Base-by-base conservation (phyloP, 306 rosid species). In the Lathyrus tuberosus region DNA sequence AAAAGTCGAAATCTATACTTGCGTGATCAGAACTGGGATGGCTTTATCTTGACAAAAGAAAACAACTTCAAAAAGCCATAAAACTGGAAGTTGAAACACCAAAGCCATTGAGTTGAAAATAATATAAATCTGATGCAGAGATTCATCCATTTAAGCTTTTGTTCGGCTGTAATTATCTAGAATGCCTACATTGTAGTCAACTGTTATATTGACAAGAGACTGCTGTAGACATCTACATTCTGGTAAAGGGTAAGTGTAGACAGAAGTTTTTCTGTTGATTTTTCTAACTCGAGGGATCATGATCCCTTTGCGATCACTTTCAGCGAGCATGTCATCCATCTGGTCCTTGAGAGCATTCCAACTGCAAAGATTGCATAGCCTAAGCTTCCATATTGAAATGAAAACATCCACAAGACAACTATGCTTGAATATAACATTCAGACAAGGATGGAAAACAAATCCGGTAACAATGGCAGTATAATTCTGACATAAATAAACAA, bases 301-400 rank as follows among this genome's bases (percentile, higher is more conserved):
- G 81, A 87, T 75, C 59, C 97, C 99, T 79, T 95, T 95, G 58
- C 95, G 91, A 65, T 91, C 97, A 73, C 95, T 95, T 74, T 95
- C 99, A 3, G 57, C 71, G 67, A 91, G 88, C 97, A 95, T 87
- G 60, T 75, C 81, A 74, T 88, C 90, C 99, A 95, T 95, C 69
- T 83, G 82, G 46, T 84, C 81, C 89, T 87, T 89, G 83, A 95
- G 91, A 77, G 62, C 83, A 73, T 70, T 73, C 99, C 99, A 95
- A 82, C 99, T 95, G 88, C 69, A 81, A 54, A 18, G 63, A 62
- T 77, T 48, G 54, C 61, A 54, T 54, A 54, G 37, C 35, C 70
- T 48, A 67, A 67, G 41, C 54, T 62, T 14, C 42, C 64, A 53
- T 6, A 62, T 61, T 16, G 63, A 60, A 62, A 54, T 16, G 63